These are phyloP conservation scores for Pleurotus ostreatus DNA, from an alignment of 768 basidiomycete species.

Conservation along the genomic window DNA sequence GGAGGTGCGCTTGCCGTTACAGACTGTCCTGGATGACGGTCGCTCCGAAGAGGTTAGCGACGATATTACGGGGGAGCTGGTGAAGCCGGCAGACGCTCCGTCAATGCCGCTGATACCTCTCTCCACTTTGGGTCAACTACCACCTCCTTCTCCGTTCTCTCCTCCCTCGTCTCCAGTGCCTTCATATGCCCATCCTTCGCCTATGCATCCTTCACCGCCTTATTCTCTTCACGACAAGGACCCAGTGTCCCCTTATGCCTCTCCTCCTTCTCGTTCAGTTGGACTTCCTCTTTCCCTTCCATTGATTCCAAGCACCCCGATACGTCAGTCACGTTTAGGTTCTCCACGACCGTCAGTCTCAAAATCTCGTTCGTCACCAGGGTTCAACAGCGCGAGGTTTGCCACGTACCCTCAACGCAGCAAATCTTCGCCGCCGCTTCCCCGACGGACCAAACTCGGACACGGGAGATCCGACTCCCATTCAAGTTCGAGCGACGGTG, in stretches of 20 bases:
- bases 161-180: constrained; percentile 1
- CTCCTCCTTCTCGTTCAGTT: neutral
- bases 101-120: constrained; percentile 4
- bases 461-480: neutral
- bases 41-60: neutral
- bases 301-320: constrained; percentile 2
- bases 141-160: constrained; percentile 3
- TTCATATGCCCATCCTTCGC: neutral
- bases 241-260: constrained; percentile 6
- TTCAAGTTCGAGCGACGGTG: neutral
- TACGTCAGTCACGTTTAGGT: constrained; percentile 5
- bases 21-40: constrained; percentile 7
- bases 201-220: constrained; percentile 4
- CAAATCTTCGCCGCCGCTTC: constrained; percentile 3
- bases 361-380: constrained; percentile 1
- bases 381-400: constrained; percentile 4
- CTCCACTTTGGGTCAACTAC: constrained; percentile 2
- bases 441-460: constrained; percentile 4
- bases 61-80: neutral
- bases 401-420: constrained; percentile 5
- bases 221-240: neutral
- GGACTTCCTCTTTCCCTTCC: constrained; percentile 1
- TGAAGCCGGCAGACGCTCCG: neutral
- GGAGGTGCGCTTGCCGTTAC: constrained; percentile 1
- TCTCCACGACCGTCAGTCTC: constrained; percentile 4